Base-by-base conservation (phyloP, 768 basidiomycete species). In the Trametopsis cervina region DNA sequence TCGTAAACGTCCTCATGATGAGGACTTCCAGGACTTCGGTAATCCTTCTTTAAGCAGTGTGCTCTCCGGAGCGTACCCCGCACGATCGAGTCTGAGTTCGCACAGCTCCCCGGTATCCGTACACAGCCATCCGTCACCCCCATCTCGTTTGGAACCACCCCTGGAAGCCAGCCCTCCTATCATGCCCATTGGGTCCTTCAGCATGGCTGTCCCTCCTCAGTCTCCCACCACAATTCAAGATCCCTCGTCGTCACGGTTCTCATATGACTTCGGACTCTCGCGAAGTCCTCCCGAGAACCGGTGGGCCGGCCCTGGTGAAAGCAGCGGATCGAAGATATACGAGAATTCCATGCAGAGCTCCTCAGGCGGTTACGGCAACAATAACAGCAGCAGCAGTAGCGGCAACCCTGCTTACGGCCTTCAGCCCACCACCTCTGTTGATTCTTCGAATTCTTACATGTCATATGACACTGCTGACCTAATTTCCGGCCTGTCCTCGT, bases 71-170 rank as follows among this genome's bases (percentile, higher is more conserved):
- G 61, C 64, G 22, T 60, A 61, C 44, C 61, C 62, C 40, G 63
- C 63, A 41, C 64, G 62, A 21, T 54, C 72, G 11, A 73, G 63
- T 36, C 66, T 75, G 9, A 87, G 84, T 59, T 72, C 80, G 6
- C 85, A 86, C 56, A 83, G 86, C 60, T 89, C 86, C 12, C 86
- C 86, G 1, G 78, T 78, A 2, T 89, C 86, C 11, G 77, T 71
- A 12, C 81, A 82, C 53, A 61, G 66, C 62, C 66, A 83, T 22
- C 83, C 86, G 2, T 89, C 86, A 2, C 86, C 86, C 13, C 67
- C 80, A 4, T 78, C 80, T 20, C 68, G 67, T 11, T 57, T 71
- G 35, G 79, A 79, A 47, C 64, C 72, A 21, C 62, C 71, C 2
- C 69, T 71, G 49, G 81, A 85, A 52, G 67, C 72, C 11, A 80